Percentiles rank a stretch among this genome's conserved stretches.
phyloP scores from a whole-genome alignment of 2,329 filamentous ascomycete genomes.

The Pseudogymnoascus sp. region DNA sequence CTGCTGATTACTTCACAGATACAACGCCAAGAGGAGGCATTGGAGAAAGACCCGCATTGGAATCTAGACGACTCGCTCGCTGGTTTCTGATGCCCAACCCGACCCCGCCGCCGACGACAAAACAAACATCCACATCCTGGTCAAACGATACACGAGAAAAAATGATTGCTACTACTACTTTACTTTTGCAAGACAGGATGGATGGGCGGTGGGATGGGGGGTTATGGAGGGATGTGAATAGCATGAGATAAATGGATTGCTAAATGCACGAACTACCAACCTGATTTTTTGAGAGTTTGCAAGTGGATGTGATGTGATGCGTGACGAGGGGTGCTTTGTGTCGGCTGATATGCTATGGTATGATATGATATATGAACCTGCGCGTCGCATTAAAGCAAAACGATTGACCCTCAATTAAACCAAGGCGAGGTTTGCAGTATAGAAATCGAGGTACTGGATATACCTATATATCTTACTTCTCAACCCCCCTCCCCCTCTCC shows the following conservation, averaged over 20 bases:
- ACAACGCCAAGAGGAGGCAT: conserved; percentile 99
- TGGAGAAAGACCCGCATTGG: conserved; percentile 99
- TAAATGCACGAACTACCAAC: background rate
- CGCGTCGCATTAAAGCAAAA: no score
- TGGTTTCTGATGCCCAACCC: conserved; percentile 20
- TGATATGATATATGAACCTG: no score
- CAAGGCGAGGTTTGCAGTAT: no score
- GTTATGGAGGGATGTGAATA: background rate
- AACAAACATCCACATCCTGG: background rate
- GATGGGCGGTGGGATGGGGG: background rate
- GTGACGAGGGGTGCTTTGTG: background rate
- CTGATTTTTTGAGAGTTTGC: background rate
- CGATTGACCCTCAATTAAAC: no score
- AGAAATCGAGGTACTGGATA: no score
- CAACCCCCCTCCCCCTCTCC: no score
- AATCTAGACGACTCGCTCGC: conserved; percentile 69
- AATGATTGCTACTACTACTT: background rate
- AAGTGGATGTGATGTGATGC: background rate
- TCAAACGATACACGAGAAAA: background rate
- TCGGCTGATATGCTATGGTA: background rate
- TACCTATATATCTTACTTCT: no score
- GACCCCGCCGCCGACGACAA: background rate
- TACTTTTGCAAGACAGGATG: background rate
- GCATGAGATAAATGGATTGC: background rate
- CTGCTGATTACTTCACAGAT: conserved; percentile 50